Base-by-base conservation (phyloP, 345 rosid species). In the Salix koriyanagi region DNA sequence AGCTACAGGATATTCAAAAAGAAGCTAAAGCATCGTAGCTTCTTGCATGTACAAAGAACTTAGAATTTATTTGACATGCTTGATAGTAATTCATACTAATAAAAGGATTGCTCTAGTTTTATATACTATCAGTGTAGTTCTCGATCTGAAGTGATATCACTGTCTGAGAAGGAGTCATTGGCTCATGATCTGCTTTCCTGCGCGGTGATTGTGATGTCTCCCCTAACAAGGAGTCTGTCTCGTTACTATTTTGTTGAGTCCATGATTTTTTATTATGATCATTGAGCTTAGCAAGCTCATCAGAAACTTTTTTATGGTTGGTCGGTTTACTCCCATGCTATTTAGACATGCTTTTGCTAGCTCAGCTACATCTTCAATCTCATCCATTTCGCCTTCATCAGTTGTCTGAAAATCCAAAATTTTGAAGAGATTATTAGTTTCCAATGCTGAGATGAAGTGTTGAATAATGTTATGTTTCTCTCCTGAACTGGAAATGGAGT, bases 401-500 rank as follows among this genome's bases (percentile, higher is more conserved):
- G 28, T 5, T n/a, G 28, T 2, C 4, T 56, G 14, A 30, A 65
- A 65, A 65, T 19, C 4, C 41, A 78, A 14, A 54, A 65, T 66
- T 4, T 46, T 6, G n/a, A 7, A 13, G 1, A 74, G 61, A 26
- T 18, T 7, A 8, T 67, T 10, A 10, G 41, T 7, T n/a, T 73
- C 77, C 0, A 73, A 4, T 39, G 69, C 23, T 4, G 72, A 74
- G 37, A 74, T 25, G 58, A 81, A 81, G 67, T 77, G 41, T 9
- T 66, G 73, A 42, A 74, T 56, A 18, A 78, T 8, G 69, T 26
- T 66, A 19, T 44, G 5, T 42, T 30, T 75, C 4, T 77, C 42
- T n/a, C 62, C 62, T 1, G 28, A n/a, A 25, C 0, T 80, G 62
- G 62, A 25, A 3, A 3, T 56, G 11, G 62, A 56, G 62, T 56